Conservation (phyloP, 73 alveolate genomes). For the Symbiodinium pilosum region DNA sequence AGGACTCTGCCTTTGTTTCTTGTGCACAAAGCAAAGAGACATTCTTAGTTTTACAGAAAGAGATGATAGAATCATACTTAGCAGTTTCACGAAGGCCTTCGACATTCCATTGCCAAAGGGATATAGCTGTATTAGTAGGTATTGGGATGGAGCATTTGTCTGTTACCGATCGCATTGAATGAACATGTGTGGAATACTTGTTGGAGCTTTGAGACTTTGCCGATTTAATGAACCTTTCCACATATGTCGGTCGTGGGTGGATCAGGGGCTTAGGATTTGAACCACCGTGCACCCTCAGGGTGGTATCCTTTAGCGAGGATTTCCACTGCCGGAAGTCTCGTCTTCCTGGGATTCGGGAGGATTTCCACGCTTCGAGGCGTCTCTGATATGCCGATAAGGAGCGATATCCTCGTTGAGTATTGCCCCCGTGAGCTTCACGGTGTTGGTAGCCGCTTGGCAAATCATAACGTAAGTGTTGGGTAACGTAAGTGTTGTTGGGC, state of each 20-base stretch:
- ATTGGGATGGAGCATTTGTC: not conserved
- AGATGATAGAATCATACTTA: not conserved
- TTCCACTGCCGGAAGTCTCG: not conserved
- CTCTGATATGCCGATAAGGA: not conserved
- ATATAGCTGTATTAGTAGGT: not conserved
- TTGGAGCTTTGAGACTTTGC: no score
- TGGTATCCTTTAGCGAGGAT: not conserved
- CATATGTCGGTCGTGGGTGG: not conserved
- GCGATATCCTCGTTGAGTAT: not conserved
- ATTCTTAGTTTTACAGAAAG: not conserved
- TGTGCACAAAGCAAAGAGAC: not conserved
- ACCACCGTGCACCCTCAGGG: not conserved
- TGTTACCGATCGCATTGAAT: no score
- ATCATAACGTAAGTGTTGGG: not conserved
- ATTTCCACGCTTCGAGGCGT: not conserved
- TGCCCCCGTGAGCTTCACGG: constrained; percentile 3
- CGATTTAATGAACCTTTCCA: not conserved
- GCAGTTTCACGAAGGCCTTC: not conserved
- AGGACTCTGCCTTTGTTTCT: not conserved
- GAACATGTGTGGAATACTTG: no score
- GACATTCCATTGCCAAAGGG: not conserved
- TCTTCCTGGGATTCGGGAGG: not conserved
- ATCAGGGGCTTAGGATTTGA: not conserved
- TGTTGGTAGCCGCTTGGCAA: not conserved
- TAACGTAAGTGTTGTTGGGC: not conserved